Percentiles rank a stretch among this genome's conserved stretches.
phyloP scores from a whole-genome alignment of 495 filamentous ascomycete genomes.

The Tuber brumale region DNA sequence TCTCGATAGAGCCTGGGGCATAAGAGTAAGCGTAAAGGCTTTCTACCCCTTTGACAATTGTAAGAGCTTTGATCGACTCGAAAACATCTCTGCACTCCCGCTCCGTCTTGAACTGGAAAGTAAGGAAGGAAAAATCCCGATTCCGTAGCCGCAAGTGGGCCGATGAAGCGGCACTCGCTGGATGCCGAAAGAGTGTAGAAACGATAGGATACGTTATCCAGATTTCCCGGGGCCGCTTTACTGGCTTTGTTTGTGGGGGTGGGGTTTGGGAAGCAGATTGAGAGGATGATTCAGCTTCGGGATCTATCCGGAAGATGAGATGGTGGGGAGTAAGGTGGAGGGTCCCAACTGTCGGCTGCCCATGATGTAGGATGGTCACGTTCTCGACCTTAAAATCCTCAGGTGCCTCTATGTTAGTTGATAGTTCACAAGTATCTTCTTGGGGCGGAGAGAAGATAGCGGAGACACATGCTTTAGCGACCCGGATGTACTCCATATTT shows the following conservation, averaged over 20 bases:
- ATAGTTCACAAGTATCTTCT: neutral
- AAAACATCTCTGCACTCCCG: slow-evolving; percentile 74
- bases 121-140: slow-evolving; percentile 86
- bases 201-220: slow-evolving; percentile 96
- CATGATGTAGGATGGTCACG: slow-evolving; percentile 58
- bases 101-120: slow-evolving; percentile 77
- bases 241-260: slow-evolving; percentile 13
- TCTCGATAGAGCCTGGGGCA: slow-evolving; percentile 65
- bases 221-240: slow-evolving; percentile 55
- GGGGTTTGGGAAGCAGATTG: slow-evolving; percentile 10
- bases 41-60: slow-evolving; percentile 75
- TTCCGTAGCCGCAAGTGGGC: slow-evolving; percentile 84
- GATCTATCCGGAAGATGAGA: slow-evolving; percentile 54
- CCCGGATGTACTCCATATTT: slow-evolving; percentile 41
- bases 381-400: slow-evolving; percentile 51
- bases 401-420: slow-evolving; percentile 12
- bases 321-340: slow-evolving; percentile 62
- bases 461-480: slow-evolving; percentile 33
- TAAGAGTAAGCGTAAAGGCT: slow-evolving; percentile 90
- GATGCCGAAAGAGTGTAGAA: slow-evolving; percentile 61
- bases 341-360: slow-evolving; percentile 55
- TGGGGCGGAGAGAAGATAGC: neutral
- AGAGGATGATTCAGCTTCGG: slow-evolving; percentile 12
- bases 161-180: slow-evolving; percentile 60
- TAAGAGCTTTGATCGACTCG: slow-evolving; percentile 74